Conservation (phyloP, 148 eudicot species). For the Arctostaphylos glauca region DNA sequence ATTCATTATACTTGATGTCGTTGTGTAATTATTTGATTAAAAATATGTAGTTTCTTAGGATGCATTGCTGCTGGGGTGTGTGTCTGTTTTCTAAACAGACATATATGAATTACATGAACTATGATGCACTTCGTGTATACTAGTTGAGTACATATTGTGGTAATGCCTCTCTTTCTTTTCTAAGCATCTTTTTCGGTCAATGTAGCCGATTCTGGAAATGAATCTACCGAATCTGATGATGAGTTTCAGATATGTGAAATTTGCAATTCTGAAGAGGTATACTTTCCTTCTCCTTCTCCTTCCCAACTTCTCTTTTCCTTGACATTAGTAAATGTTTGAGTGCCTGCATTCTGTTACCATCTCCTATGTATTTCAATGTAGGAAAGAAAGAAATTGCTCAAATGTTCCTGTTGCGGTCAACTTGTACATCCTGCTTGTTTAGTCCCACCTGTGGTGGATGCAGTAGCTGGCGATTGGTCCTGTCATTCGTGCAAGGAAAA, state of each 20-base stretch:
- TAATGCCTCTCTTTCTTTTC: background rate
- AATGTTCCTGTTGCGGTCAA: slow-evolving; percentile 81
- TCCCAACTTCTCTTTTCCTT: background rate
- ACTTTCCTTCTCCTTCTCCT: background rate
- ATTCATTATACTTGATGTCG: background rate
- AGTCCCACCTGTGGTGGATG: slow-evolving; percentile 61
- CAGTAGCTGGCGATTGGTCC: slow-evolving; percentile 69
- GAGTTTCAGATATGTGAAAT: slow-evolving; percentile 95
- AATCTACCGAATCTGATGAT: slow-evolving; percentile 82
- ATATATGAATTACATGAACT: slow-evolving; percentile 1
- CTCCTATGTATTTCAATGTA: slow-evolving; percentile 26
- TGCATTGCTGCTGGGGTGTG: background rate
- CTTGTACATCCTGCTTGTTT: slow-evolving; percentile 84
- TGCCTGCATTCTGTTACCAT: slow-evolving; percentile 18
- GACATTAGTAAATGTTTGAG: slow-evolving; percentile 14
- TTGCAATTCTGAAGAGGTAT: slow-evolving; percentile 87
- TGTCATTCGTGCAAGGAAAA: slow-evolving; percentile 85
- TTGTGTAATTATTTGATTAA: background rate
- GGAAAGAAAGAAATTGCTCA: slow-evolving; percentile 91
- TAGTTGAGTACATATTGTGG: background rate
- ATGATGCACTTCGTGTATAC: background rate
- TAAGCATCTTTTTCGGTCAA: slow-evolving; percentile 15
- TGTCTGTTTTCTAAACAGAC: background rate
- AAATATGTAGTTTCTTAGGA: background rate
- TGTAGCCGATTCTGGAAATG: slow-evolving; percentile 80